Conservation (phyloP, 257 asterid species). For the Petrea volubilis region DNA sequence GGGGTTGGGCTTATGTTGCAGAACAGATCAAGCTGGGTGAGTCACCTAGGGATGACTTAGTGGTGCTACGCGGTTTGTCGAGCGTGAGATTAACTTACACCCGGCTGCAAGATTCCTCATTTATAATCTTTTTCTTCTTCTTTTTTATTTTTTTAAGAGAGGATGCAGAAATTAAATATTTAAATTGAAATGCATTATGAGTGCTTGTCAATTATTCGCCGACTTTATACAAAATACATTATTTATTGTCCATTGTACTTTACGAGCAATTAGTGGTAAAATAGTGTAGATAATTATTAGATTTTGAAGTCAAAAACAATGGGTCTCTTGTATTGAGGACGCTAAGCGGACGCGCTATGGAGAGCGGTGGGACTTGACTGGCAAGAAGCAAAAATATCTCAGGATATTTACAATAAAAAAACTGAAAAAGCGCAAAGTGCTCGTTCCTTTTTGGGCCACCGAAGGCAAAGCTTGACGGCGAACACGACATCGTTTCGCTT, state of each 20-base stretch:
- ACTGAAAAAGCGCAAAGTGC: conserved; percentile 27
- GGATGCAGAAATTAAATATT: background rate
- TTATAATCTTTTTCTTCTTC: background rate
- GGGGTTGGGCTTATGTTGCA: conserved; percentile 22
- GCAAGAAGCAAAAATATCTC: conserved; percentile 21
- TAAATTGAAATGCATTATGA: too few species aligned
- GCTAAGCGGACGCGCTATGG: conserved; percentile 18
- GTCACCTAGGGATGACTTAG: background rate
- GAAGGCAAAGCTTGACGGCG: background rate
- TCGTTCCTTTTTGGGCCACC: conserved; percentile 22
- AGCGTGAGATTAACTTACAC: conserved; percentile 13
- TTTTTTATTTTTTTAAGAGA: background rate
- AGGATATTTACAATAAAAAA: conserved; percentile 19
- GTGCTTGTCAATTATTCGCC: too few species aligned
- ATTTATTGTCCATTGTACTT: too few species aligned
- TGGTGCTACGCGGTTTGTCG: conserved; percentile 19
- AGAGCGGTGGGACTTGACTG: background rate
- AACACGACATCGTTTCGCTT: background rate
- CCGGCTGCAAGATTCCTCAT: background rate
- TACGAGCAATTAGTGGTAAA: too few species aligned
- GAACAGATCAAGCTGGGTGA: conserved; percentile 2
- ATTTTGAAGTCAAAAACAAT: too few species aligned
- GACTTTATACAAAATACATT: too few species aligned
- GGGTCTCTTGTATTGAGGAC: too few species aligned
- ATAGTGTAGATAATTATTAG: too few species aligned